phyloP scores from a whole-genome alignment of 257 asterid species.

The Fraxinus quadrangulata region DNA sequence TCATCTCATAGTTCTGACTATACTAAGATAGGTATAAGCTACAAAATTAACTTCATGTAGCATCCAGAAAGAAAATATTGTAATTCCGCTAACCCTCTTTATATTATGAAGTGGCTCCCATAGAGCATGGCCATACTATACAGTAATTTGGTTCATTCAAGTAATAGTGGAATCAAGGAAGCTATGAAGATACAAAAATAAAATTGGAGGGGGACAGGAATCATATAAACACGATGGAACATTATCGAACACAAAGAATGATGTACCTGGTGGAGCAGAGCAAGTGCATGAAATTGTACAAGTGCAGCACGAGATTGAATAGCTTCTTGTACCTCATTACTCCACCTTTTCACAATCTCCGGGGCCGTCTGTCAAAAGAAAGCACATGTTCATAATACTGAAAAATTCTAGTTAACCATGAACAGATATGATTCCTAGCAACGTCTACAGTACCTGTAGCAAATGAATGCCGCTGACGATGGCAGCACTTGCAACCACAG shows the following conservation, averaged over 20 bases:
- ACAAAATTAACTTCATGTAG: no score
- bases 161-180: no score
- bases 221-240: not conserved
- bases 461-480: constrained; percentile 91
- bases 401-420: constrained; percentile 23
- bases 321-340: constrained; percentile 97
- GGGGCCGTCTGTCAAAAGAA: constrained; percentile 65
- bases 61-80: no score
- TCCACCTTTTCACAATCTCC: constrained; percentile 93
- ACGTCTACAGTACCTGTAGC: constrained; percentile 61
- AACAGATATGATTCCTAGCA: constrained; percentile 4
- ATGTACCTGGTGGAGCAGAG: constrained; percentile 82
- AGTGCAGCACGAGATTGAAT: constrained; percentile 92
- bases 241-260: constrained; percentile 5
- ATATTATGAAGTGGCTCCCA: no score
- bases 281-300: constrained; percentile 94
- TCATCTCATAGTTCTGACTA: no score
- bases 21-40: no score
- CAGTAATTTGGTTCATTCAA: no score
- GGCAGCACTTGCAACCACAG: constrained; percentile 94
- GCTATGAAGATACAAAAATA: no score
- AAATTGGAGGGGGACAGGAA: constrained; percentile 7
- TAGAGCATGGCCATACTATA: no score
- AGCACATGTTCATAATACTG: constrained; percentile 15
- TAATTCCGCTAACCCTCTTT: no score